These are phyloP conservation scores for Sporothrix luriei DNA, from an alignment of 2,329 filamentous ascomycete genomes.

Conservation along the genomic window DNA sequence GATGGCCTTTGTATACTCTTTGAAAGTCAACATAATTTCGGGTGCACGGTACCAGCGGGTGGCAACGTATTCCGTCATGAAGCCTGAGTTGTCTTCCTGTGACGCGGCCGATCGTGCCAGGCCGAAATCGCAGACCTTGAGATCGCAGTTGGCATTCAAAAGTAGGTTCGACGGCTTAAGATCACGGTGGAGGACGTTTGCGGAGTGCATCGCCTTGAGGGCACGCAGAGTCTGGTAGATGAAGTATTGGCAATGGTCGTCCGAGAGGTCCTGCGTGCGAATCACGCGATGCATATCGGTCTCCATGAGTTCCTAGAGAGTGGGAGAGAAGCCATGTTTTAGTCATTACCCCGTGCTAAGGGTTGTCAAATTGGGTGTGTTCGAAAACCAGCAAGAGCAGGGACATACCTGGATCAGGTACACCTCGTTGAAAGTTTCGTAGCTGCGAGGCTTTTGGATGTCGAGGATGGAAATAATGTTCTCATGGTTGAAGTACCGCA, in stretches of 20 bases:
- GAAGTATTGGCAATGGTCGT: constrained; percentile 99
- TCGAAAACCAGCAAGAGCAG: not conserved
- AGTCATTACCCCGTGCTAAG: constrained; percentile 26
- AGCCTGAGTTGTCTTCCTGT: constrained; percentile 98
- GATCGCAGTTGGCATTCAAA: constrained; percentile 96
- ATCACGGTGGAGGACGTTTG: constrained; percentile 95
- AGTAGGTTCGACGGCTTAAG: constrained; percentile 96
- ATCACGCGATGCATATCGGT: constrained; percentile 99
- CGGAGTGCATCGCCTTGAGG: constrained; percentile 98
- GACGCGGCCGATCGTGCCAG: constrained; percentile 93
- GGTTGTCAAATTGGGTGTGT: not conserved
- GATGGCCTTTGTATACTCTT: constrained; percentile 99
- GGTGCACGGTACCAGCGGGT: constrained; percentile 98
- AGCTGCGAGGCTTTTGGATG: constrained; percentile 96
- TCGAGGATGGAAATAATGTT: constrained; percentile 99
- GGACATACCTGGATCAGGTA: constrained; percentile 86
- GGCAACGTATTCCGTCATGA: constrained; percentile 99
- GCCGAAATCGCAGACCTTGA: constrained; percentile 99
- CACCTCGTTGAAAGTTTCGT: constrained; percentile 94
- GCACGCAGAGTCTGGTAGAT: constrained; percentile 99
- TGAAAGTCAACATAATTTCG: constrained; percentile 99
- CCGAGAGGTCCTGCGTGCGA: constrained; percentile 94
- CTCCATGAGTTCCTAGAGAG: constrained; percentile 92
- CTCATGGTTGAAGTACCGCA: constrained; percentile 99
- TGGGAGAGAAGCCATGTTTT: constrained; percentile 28